Base-by-base conservation (phyloP, 345 rosid genomes). In the Camelina laxa region DNA sequence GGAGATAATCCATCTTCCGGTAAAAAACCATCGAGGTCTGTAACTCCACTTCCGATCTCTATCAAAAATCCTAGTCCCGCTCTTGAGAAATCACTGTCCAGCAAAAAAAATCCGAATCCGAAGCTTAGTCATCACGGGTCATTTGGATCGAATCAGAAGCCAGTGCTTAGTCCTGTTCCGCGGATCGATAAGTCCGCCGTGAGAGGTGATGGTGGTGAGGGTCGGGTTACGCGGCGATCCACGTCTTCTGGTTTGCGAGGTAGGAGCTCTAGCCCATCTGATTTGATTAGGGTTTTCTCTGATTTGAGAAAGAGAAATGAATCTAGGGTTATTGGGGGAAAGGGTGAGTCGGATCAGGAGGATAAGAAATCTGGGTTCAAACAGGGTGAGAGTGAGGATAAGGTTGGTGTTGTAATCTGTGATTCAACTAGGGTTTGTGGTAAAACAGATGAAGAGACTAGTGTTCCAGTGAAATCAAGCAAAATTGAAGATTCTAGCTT, bases 231-330 rank as follows among this genome's bases (percentile, higher is more conserved):
- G 66, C 35, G 85, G 66, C 35, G 85, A 64, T 87, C 92, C 12
- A 65, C 84, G 63, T 84, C 93, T 14, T 82, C 88, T 50, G 90
- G 67, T 6, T 79, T 87, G 4, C 86, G 97, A 91, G 97, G 96
- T 84, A 87, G 96, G 85, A 87, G 90, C 65, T 80, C 87, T 57
- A 88, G 97, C 58, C 98, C 98, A 0, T 92, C 95, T 63, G 94
- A 88, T 51, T 85, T 88, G 35, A 72, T 86, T 62, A 82, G 82
- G 69, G 89, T 75, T 50, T 85, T 82, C 60, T 81, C 83, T 7
- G 92, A 83, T 80, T 56, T 59, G 74, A 86, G 73, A 67, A 82
- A 70, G 67, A 84, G 62, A 10, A 82, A 79, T 69, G 85, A 64
- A 58, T 78, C 87, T 65, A 81, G 80, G 85, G 82, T 68, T 76